phyloP scores from a whole-genome alignment of 768 basidiomycete genomes.

The Hortiboletus campestris region DNA sequence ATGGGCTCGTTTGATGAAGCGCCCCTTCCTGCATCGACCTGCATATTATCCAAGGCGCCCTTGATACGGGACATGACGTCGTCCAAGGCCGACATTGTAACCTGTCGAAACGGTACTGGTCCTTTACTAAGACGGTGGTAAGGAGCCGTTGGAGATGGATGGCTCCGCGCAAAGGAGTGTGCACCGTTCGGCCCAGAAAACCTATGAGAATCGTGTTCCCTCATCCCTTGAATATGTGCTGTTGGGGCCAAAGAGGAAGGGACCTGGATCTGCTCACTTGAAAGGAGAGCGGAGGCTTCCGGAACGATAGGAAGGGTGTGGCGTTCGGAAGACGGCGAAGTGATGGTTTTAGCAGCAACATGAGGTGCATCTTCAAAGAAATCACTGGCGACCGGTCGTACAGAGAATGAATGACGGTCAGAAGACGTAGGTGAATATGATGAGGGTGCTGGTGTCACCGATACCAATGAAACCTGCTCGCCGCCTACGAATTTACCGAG shows the following conservation, averaged over 20 bases:
- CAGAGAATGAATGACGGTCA: constrained; percentile 28
- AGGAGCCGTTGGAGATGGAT: constrained; percentile 14
- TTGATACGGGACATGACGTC: constrained; percentile 86
- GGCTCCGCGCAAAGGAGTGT: constrained; percentile 14
- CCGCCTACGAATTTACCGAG: constrained; percentile 65
- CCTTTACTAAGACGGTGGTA: constrained; percentile 25
- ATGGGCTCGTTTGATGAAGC: constrained; percentile 15
- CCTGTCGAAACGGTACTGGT: constrained; percentile 41
- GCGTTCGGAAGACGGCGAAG: constrained; percentile 19
- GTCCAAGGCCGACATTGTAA: constrained; percentile 70
- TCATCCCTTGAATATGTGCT: constrained; percentile 9
- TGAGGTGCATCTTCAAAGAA: constrained; percentile 60
- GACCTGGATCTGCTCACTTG: constrained; percentile 9
- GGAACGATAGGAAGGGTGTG: constrained; percentile 13
- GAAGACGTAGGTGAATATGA: constrained; percentile 18
- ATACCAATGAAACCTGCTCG: constrained; percentile 14
- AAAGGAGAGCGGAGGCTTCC: constrained; percentile 10
- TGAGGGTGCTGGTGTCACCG: constrained; percentile 13
- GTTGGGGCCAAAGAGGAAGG: background rate
- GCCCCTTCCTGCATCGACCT: constrained; percentile 39
- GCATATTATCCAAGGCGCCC: constrained; percentile 73
- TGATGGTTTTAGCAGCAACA: constrained; percentile 37
- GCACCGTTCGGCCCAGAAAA: constrained; percentile 19
- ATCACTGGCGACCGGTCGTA: constrained; percentile 63
- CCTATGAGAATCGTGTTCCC: constrained; percentile 20